Conservation (phyloP, 345 rosid species). For the Eucalyptus brandiana region DNA sequence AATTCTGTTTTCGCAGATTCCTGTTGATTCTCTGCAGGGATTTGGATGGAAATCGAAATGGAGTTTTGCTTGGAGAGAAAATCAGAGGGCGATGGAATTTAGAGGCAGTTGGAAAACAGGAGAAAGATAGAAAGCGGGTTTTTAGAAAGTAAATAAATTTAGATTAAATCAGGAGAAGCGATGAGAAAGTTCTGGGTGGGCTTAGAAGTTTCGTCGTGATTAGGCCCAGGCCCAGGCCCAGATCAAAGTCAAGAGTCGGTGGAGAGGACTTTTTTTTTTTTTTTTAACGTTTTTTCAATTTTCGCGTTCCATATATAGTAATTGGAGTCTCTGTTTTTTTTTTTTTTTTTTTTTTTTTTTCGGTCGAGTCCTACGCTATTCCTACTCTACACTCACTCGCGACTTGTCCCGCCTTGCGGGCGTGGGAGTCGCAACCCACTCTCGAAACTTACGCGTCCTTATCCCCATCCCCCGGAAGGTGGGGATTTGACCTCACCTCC, state of each 20-base stretch:
- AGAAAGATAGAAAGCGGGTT: not conserved
- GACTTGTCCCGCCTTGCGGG: no score
- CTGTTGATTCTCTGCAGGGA: not conserved
- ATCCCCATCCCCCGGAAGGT: no score
- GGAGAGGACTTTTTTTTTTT: not conserved
- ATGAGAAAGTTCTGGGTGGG: not conserved
- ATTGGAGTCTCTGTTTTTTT: not conserved
- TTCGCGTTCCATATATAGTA: rapidly evolving
- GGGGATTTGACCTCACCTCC: no score
- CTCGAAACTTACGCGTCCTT: no score
- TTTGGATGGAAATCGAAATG: not conserved
- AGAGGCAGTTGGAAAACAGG: not conserved
- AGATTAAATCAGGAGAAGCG: not conserved
- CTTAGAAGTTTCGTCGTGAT: not conserved
- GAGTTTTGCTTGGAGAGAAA: not conserved
- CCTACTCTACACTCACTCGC: no score
- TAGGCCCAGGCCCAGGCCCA: not conserved
- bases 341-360: no score
- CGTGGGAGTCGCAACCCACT: no score
- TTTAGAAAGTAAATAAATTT: not conserved
- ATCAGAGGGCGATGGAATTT: not conserved
- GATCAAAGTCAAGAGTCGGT: not conserved
- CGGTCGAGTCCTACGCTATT: no score
- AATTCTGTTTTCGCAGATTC: not conserved
- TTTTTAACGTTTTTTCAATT: not conserved